Evolutionary conservation across 176 grass and related monocot genomes (phyloP).

Genomic region (sorghum (Sorghum bicolor)): DNA sequence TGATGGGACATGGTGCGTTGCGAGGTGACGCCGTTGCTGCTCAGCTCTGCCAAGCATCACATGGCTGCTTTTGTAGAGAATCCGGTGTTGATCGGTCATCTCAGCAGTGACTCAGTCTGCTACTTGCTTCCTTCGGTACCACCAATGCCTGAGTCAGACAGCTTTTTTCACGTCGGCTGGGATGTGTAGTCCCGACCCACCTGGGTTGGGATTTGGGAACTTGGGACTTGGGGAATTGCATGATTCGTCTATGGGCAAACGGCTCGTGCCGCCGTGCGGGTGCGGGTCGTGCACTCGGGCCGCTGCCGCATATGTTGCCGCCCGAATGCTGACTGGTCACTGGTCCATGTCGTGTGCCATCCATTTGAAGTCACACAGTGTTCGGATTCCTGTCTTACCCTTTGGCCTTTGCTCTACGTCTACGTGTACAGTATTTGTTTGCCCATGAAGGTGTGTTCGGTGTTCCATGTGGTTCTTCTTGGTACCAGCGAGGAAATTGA

Average conservation of each 20-base stretch:
- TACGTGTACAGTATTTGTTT: no score
- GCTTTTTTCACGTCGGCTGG: constrained; percentile 39
- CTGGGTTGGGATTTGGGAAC: not conserved
- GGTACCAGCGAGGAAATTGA: no score
- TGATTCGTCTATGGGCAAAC: not conserved
- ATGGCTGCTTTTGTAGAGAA: constrained; percentile 42
- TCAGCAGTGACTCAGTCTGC: constrained; percentile 13
- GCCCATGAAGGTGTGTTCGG: no score
- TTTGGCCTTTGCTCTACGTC: no score
- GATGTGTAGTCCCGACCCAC: not conserved
- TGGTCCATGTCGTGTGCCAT: not conserved
- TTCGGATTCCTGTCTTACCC: no score
- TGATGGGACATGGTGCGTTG: not conserved
- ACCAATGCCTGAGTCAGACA: constrained; percentile 12
- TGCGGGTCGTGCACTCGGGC: no score
- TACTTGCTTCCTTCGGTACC: not conserved
- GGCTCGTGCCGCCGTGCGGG: not conserved
- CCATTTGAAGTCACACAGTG: no score
- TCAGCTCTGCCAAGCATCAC: constrained; percentile 20
- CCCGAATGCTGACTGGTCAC: not conserved
- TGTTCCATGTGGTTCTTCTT: no score
- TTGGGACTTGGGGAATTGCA: not conserved
- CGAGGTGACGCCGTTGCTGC: constrained; percentile 23
- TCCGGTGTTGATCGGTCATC: constrained; percentile 37
- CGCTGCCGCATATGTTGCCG: not conserved